phyloP scores from a whole-genome alignment of 2,329 filamentous ascomycete genomes.

The Trichophyton simii region DNA sequence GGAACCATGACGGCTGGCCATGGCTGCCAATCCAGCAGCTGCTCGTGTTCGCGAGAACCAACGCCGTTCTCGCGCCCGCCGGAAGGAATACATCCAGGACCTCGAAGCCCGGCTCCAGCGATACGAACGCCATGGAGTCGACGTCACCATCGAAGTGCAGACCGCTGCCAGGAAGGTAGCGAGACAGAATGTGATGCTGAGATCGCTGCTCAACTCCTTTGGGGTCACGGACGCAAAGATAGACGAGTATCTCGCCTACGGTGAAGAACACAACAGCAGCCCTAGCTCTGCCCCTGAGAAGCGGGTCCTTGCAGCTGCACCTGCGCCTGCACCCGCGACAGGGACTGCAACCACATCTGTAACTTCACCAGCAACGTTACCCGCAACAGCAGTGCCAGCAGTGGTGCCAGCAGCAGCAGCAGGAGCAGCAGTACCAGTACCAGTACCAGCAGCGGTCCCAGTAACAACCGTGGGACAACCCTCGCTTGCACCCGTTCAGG shows the following conservation, averaged over 20 bases:
- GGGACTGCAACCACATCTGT: no score
- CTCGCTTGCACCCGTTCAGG: not conserved
- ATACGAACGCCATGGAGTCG: constrained; percentile 53
- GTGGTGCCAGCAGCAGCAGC: no score
- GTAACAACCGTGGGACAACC: not conserved
- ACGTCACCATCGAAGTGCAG: constrained; percentile 61
- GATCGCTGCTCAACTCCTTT: constrained; percentile 45
- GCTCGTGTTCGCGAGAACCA: constrained; percentile 64
- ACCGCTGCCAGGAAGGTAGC: constrained; percentile 54
- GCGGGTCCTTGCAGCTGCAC: not conserved
- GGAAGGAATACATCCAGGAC: constrained; percentile 60
- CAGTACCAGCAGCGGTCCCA: no score
- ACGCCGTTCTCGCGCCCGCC: constrained; percentile 58
- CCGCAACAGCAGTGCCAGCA: no score
- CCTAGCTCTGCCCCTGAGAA: not conserved
- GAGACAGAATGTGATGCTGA: constrained; percentile 55
- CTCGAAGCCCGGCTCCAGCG: constrained; percentile 52
- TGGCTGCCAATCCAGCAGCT: not conserved
- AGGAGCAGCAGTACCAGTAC: no score
- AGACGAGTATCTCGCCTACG: constrained; percentile 19
- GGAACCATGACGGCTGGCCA: not conserved
- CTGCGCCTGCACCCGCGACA: no score
- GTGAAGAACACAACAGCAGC: not conserved
- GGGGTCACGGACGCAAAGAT: constrained; percentile 48
- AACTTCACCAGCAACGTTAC: no score